A percentile compares a stretch with the other conserved stretches of the same genome.
These are phyloP conservation scores for Imleria badia DNA, from an alignment of 768 basidiomycete species.

Conservation along the genomic window DNA sequence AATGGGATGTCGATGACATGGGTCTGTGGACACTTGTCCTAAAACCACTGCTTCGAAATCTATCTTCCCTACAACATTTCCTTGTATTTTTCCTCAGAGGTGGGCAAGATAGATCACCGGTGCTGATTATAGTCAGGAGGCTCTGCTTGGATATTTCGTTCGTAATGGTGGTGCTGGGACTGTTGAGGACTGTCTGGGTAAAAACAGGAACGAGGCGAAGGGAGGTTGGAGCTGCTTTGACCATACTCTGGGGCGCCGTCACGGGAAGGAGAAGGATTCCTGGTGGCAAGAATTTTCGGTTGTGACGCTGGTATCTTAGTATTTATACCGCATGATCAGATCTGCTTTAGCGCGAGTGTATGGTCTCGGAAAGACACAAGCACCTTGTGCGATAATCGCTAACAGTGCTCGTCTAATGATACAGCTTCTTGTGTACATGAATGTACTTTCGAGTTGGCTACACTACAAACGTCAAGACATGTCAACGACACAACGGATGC, in stretches of 20 bases:
- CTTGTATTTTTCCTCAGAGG: constrained; percentile 57
- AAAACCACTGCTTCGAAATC: constrained; percentile 56
- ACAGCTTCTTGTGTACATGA: constrained; percentile 3
- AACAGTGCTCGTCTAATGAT: background rate
- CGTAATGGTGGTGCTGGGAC: constrained; percentile 59
- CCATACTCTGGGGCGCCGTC: constrained; percentile 69
- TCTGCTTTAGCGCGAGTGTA: background rate
- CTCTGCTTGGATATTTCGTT: constrained; percentile 80
- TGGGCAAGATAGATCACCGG: constrained; percentile 58
- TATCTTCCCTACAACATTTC: constrained; percentile 49
- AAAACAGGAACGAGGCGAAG: constrained; percentile 65
- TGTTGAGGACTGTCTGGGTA: constrained; percentile 61
- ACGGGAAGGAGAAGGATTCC: constrained; percentile 58
- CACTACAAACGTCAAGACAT: constrained; percentile 53
- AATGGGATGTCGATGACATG: constrained; percentile 78
- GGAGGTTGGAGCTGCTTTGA: constrained; percentile 66
- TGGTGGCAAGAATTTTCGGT: constrained; percentile 33
- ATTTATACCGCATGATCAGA: constrained; percentile 10
- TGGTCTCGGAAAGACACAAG: background rate
- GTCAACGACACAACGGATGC: constrained; percentile 94
- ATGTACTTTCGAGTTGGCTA: background rate
- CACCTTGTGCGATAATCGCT: background rate
- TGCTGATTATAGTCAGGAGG: constrained; percentile 66
- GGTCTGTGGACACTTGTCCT: constrained; percentile 81
- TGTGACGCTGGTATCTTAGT: constrained; percentile 6